Base-by-base conservation (phyloP, 2,329 filamentous ascomycete genomes). In the Annulohypoxylon truncatum region DNA sequence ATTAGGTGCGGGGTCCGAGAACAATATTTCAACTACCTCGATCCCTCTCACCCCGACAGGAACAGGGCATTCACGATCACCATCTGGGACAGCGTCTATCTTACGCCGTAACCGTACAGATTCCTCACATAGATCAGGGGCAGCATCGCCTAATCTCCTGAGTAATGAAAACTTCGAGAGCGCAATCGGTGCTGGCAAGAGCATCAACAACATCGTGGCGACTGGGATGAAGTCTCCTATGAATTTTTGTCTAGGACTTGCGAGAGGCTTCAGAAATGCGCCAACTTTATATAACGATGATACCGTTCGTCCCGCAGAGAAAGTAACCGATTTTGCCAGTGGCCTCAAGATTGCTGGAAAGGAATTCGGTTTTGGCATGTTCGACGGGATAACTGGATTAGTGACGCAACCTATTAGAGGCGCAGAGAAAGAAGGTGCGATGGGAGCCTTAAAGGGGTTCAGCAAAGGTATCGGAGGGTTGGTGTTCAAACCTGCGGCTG, bases 251-350 rank as follows among this genome's bases (percentile, higher is more conserved):
- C 80, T 97, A 42, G 92, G 92, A 0, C 80, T 97, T 35, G 91
- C 94, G 0, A 92, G 91, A 77, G 94, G 94, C 0, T 96, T 97
- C 76, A 91, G 95, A 75, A 97, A 97, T 72, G 90, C 92, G 4
- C 94, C 94, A 0, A 90, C 88, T 71, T 82, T 97, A 0, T 97
- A 97, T 75, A 92, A 94, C 42, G 94, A 97, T 73, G 89, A 92
- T 1, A 94, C 90, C 0, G 89, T 97, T 0, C 86, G 92, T 7
- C 90, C 91, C n/a, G 82, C 87, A 0, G 91, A 93, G 62, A 93
- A 92, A 71, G 92, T 97, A 3, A 94, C 92, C 0, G 91, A 90
- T 54, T 81, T 97, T 52, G 85, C 88, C 55, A 92, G 90, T 67
- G 94, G 94, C 0, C 79, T 97, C 24, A 89, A 85, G 67, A 89